Percentiles rank a stretch among this genome's conserved stretches.
Evolutionary conservation across 768 basidiomycete genomes (phyloP).

Genomic region (Rickenella mellea): DNA sequence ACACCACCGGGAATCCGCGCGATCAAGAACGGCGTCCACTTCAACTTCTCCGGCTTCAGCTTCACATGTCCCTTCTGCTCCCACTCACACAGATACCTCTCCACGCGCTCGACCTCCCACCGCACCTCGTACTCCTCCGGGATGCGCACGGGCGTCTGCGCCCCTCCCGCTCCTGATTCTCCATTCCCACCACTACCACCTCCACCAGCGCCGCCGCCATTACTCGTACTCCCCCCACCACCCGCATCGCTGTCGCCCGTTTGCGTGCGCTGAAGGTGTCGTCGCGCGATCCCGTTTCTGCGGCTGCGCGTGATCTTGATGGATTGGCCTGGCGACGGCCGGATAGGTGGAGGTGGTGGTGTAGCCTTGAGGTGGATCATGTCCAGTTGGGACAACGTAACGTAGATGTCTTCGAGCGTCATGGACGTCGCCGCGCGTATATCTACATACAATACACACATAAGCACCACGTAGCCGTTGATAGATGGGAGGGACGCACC

Average conservation of each 20-base stretch:
- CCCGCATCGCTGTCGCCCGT: slow-evolving; percentile 41
- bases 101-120: slow-evolving; percentile 63
- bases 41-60: slow-evolving; percentile 74
- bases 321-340: slow-evolving; percentile 68
- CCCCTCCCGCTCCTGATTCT: slow-evolving; percentile 21
- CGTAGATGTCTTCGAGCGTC: slow-evolving; percentile 81
- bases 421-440: slow-evolving; percentile 82
- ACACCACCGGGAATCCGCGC: slow-evolving; percentile 22
- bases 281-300: slow-evolving; percentile 46
- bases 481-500: slow-evolving; percentile 35
- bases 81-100: slow-evolving; percentile 57
- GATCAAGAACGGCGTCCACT: slow-evolving; percentile 90
- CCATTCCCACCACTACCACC: too few species aligned
- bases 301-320: slow-evolving; percentile 67
- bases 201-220: slow-evolving; percentile 4
- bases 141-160: slow-evolving; percentile 47
- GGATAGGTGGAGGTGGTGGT: slow-evolving; percentile 37
- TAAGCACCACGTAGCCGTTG: slow-evolving; percentile 8
- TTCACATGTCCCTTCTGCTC: slow-evolving; percentile 70
- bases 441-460: slow-evolving; percentile 34
- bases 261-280: slow-evolving; percentile 44
- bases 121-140: slow-evolving; percentile 65
- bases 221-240: too few species aligned
- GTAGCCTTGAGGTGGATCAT: slow-evolving; percentile 56
- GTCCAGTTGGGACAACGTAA: slow-evolving; percentile 58